These are phyloP conservation scores for Lyophyllum decastes DNA, from an alignment of 768 basidiomycete genomes.

Conservation along the genomic window DNA sequence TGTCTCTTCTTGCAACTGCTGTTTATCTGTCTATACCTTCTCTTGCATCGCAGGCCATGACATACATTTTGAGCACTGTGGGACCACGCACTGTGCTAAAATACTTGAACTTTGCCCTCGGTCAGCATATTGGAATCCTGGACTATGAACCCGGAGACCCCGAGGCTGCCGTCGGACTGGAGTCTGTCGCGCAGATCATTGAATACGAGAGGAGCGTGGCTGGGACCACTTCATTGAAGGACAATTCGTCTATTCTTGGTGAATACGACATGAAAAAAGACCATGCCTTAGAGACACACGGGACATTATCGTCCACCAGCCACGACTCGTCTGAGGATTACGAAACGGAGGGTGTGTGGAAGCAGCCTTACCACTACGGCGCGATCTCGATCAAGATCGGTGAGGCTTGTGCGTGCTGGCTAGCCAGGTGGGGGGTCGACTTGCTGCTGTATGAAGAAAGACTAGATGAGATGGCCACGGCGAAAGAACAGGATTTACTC, in stretches of 20 bases:
- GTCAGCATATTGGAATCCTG: conserved; percentile 55
- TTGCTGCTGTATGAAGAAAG: conserved; percentile 67
- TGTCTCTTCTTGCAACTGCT: conserved; percentile 85
- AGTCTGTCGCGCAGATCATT: conserved; percentile 57
- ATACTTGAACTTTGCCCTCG: conserved; percentile 84
- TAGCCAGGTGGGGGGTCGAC: conserved; percentile 83
- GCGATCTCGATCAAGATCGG: conserved; percentile 90
- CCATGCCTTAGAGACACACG: not conserved
- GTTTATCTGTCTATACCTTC: conserved; percentile 84
- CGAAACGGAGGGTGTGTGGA: conserved; percentile 10
- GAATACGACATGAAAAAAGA: not conserved
- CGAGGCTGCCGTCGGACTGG: conserved; percentile 70
- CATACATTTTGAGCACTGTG: conserved; percentile 68
- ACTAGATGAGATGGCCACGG: conserved; percentile 14
- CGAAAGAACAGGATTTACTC: not conserved
- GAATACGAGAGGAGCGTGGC: conserved; percentile 31
- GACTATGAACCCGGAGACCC: conserved; percentile 40
- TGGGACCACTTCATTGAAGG: conserved; percentile 1
- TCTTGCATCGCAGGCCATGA: conserved; percentile 74
- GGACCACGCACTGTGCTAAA: conserved; percentile 75
- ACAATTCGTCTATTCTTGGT: not conserved
- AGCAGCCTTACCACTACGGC: conserved; percentile 72
- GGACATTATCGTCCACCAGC: conserved; percentile 8
- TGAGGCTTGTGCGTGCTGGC: conserved; percentile 86
- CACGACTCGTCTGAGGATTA: conserved; percentile 20